A percentile compares a stretch with the other conserved stretches of the same genome.
Evolutionary conservation across 2,329 filamentous ascomycete species (phyloP).

Genomic region (Aotearoamyces nothofagi): DNA sequence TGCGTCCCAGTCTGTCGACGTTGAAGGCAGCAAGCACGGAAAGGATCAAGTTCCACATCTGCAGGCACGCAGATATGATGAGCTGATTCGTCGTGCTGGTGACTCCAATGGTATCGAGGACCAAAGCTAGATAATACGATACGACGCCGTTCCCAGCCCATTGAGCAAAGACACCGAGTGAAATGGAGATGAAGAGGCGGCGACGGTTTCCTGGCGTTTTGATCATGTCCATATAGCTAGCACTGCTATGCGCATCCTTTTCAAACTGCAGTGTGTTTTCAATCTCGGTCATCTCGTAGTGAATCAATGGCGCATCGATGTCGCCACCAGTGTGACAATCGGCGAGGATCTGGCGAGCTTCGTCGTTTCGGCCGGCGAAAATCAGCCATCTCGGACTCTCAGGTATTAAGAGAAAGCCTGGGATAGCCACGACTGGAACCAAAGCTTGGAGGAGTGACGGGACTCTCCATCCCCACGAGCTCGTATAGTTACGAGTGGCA

Average conservation of each 20-base stretch:
- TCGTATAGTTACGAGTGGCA: constrained; percentile 19
- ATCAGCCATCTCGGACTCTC: constrained; percentile 49
- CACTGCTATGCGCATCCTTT: neutral
- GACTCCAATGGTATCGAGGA: constrained; percentile 22
- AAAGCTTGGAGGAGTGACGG: constrained; percentile 18
- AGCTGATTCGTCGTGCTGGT: constrained; percentile 18
- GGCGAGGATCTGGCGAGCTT: constrained; percentile 35
- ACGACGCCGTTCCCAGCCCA: constrained; percentile 38
- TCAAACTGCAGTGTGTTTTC: neutral
- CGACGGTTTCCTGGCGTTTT: constrained; percentile 34
- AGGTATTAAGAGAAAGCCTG: constrained; percentile 13
- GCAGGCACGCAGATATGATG: constrained; percentile 14
- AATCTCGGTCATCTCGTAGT: constrained; percentile 25
- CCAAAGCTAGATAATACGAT: constrained; percentile 23
- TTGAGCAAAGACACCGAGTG: constrained; percentile 38
- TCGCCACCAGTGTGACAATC: constrained; percentile 42
- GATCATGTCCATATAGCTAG: neutral
- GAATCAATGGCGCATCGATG: constrained; percentile 21
- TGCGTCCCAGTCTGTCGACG: constrained; percentile 17
- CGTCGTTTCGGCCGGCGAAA: constrained; percentile 34
- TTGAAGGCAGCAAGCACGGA: constrained; percentile 15
- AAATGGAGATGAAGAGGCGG: constrained; percentile 35
- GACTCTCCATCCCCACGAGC: constrained; percentile 20
- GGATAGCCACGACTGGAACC: constrained; percentile 11
- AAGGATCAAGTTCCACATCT: constrained; percentile 13